phyloP scores from a whole-genome alignment of 2,329 filamentous ascomycete species.

The Exserohilum rostratum region DNA sequence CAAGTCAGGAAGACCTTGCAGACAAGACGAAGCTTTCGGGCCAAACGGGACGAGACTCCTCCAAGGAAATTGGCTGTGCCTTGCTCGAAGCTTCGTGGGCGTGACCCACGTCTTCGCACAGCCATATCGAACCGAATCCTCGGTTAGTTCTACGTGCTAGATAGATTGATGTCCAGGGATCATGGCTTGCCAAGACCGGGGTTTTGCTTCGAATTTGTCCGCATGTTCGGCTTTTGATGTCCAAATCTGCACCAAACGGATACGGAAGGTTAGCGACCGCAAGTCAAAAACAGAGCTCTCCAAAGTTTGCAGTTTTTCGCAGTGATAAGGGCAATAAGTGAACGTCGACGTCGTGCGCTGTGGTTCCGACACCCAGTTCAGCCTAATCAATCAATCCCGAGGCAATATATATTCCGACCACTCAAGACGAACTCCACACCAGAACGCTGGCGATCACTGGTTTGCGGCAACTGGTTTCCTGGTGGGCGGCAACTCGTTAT shows the following conservation, averaged over 20 bases:
- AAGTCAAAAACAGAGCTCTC: background rate
- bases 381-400: slow-evolving; percentile 35
- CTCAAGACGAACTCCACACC: slow-evolving; percentile 19
- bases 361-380: slow-evolving; percentile 27
- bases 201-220: slow-evolving; percentile 8
- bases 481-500: slow-evolving; percentile 13
- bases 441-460: slow-evolving; percentile 7
- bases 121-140: slow-evolving; percentile 29
- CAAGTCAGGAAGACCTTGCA: slow-evolving; percentile 9
- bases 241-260: background rate
- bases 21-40: slow-evolving; percentile 32
- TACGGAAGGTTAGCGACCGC: background rate
- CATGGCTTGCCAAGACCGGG: slow-evolving; percentile 10
- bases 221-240: background rate
- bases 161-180: slow-evolving; percentile 16
- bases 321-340: background rate
- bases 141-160: slow-evolving; percentile 19
- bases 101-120: slow-evolving; percentile 27
- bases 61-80: slow-evolving; percentile 24
- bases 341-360: slow-evolving; percentile 6
- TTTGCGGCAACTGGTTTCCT: slow-evolving; percentile 10
- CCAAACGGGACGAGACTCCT: slow-evolving; percentile 45
- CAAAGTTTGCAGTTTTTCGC: background rate
- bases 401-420: slow-evolving; percentile 35
- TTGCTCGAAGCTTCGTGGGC: slow-evolving; percentile 25